A percentile compares a stretch with the other conserved stretches of the same genome.
Evolutionary conservation across 768 basidiomycete species (phyloP).

Genomic region (Boletus pseudo-olivaceus): DNA sequence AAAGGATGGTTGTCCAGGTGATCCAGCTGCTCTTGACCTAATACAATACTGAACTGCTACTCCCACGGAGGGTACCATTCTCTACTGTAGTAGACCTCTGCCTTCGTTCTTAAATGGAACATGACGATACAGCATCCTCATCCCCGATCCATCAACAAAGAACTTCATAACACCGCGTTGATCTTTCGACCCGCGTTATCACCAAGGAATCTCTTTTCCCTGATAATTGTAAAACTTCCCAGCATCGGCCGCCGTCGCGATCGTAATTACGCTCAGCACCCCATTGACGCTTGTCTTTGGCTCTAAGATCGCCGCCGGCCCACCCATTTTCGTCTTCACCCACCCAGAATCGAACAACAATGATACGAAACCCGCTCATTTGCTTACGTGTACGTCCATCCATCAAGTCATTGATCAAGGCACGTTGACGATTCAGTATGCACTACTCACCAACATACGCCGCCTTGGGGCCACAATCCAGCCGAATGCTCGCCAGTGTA

Average conservation of each 20-base stretch:
- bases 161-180: neutral
- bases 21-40: neutral
- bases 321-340: slow-evolving; percentile 57
- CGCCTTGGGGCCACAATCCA: neutral
- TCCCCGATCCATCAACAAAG: neutral
- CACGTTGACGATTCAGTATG: neutral
- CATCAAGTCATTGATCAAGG: neutral
- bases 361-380: neutral
- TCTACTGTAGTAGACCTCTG: neutral
- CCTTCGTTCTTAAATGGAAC: neutral
- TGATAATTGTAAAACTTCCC: slow-evolving; percentile 11
- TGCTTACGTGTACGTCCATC: neutral
- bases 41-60: neutral
- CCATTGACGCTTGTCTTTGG: slow-evolving; percentile 20
- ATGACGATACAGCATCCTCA: neutral
- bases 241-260: neutral
- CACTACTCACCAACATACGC: slow-evolving; percentile 5
- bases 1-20: neutral
- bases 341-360: slow-evolving; percentile 95
- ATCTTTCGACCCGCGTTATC: neutral
- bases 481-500: slow-evolving; percentile 29
- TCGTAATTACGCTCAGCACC: slow-evolving; percentile 10
- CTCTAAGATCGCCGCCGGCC: slow-evolving; percentile 26
- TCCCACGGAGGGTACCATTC: neutral
- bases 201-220: slow-evolving; percentile 2